phyloP scores from a whole-genome alignment of 2,329 filamentous ascomycete genomes.

The Fusarium sp. region DNA sequence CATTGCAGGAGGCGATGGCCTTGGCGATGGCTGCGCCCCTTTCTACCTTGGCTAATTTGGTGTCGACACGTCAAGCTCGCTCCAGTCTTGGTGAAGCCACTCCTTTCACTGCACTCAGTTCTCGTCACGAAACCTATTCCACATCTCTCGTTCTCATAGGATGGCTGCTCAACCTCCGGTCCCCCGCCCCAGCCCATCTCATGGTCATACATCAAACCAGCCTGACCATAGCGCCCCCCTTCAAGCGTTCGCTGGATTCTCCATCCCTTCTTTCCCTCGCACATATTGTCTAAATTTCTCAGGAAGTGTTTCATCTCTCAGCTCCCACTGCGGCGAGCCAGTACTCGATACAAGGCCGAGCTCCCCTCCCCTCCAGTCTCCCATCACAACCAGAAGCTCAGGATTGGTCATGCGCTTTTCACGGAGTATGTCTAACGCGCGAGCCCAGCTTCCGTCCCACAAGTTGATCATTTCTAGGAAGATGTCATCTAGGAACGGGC shows the following conservation, averaged over 20 bases:
- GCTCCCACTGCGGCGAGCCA: not conserved
- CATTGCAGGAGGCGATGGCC: conserved; percentile 52
- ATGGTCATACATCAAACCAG: not conserved
- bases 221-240: not conserved
- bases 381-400: not conserved
- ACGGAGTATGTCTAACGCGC: not conserved
- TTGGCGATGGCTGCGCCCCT: conserved; percentile 43
- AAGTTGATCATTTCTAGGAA: not conserved
- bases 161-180: not conserved
- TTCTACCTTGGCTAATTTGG: conserved; percentile 34
- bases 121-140: not conserved
- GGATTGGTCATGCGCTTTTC: not conserved
- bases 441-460: not conserved
- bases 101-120: conserved; percentile 48
- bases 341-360: not conserved
- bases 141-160: not conserved
- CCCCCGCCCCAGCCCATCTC: not conserved
- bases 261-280: not conserved
- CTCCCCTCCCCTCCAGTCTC: not conserved
- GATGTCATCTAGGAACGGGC: not conserved
- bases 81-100: conserved; percentile 68
- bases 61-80: conserved; percentile 48
- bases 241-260: not conserved
- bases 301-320: not conserved
- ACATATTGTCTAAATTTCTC: not conserved